Base-by-base conservation (phyloP, 163 green algal genomes). In the Scenedesmus sp. region DNA sequence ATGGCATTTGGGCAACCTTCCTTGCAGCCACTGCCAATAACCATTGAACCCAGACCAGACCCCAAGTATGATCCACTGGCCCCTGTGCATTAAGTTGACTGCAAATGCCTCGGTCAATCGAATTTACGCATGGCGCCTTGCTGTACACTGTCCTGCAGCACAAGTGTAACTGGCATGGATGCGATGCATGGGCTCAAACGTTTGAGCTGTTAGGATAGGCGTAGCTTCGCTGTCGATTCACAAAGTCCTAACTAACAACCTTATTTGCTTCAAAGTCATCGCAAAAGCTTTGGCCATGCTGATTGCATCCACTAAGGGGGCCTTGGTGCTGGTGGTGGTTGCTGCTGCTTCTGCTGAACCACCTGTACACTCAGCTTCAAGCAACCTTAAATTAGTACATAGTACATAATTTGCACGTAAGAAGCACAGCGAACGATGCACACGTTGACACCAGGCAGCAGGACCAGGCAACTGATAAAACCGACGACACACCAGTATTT, bases 211-310 rank as follows among this genome's bases (percentile, higher is more conserved):
- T 22, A 10, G 3, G 0, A 72, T n/a, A 72, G 33, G 22, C 26
- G 15, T 72, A 35, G 59, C 24, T 16, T 15, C 24, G 9, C 65
- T 16, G 30, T 40, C 24, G 16, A 20, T 3, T 9, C 22, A 59
- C 49, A 78, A 22, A 30, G 79, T 43, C 51, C 30, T 16, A 0
- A 61, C 53, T 76, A 16, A 61, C 46, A 13, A 79, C 42, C 16
- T 44, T 68, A 18, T 89, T 68, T n/a, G 84, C 59, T 26, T 81
- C 43, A 24, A 89, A 89, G 12, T 53, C 30, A 20, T 89, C 85
- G 51, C 56, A 89, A 30, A 89, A 83, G 68, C 85, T 46, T 81
- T 81, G 85, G 13, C 68, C 85, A 89, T 89, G 65, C 61, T 59
- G 79, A 9, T 26, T n/a, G n/a, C n/a, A n/a, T n/a, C n/a, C n/a